These are phyloP conservation scores for Rubia balearica DNA, from an alignment of 305 asterid genomes.

Conservation along the genomic window DNA sequence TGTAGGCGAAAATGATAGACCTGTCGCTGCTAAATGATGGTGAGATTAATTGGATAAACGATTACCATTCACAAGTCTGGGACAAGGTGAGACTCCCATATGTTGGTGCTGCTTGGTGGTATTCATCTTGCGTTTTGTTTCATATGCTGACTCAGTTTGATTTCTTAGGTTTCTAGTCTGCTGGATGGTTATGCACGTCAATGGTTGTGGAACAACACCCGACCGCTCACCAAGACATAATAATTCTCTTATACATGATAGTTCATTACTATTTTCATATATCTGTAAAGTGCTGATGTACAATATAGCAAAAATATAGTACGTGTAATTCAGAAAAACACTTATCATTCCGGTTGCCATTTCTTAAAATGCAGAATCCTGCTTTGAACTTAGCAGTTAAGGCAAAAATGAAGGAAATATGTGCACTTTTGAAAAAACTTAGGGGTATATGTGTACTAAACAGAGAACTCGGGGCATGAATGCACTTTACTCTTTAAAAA, in stretches of 20 bases:
- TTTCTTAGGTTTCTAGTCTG: slow-evolving; percentile 69
- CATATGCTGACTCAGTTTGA: slow-evolving; percentile 7
- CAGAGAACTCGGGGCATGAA: too few species aligned
- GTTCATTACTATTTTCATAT: neutral
- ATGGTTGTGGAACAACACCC: slow-evolving; percentile 87
- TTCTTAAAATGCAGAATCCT: neutral
- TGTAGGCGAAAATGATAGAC: slow-evolving; percentile 67
- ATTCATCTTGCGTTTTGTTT: neutral
- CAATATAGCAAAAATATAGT: neutral
- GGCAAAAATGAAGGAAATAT: neutral
- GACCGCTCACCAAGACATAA: slow-evolving; percentile 45
- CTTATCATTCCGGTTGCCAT: neutral
- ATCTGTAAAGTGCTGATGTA: neutral
- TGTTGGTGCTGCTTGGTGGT: neutral
- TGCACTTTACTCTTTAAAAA: too few species aligned
- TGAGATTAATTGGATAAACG: slow-evolving; percentile 84
- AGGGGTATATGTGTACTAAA: too few species aligned
- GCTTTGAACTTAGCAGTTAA: neutral
- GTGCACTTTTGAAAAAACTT: too few species aligned
- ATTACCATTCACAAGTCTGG: slow-evolving; percentile 89
- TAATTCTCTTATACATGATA: neutral
- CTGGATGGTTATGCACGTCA: slow-evolving; percentile 69
- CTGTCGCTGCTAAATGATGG: slow-evolving; percentile 49
- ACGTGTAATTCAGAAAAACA: neutral
- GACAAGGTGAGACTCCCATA: slow-evolving; percentile 51